Percentiles rank a stretch among this genome's conserved stretches.
phyloP scores from a whole-genome alignment of 2,329 filamentous ascomycete genomes.

The Zarea fungicola region DNA sequence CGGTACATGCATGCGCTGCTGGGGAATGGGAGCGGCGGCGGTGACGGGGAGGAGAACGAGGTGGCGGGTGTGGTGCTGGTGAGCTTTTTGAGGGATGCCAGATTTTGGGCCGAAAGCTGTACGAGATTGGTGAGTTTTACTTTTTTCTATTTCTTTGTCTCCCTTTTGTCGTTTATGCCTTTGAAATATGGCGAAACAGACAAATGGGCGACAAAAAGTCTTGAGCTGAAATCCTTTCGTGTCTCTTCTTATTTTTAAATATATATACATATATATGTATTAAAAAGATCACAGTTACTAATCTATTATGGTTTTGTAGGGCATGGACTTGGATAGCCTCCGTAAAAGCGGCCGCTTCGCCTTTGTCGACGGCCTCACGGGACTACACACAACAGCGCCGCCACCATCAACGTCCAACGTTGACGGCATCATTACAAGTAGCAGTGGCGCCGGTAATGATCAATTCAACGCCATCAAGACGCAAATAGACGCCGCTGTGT shows the following conservation, averaged over 20 bases:
- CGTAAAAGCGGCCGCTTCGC: slow-evolving; percentile 54
- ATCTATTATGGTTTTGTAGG: slow-evolving; percentile 38
- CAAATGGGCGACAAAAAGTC: background rate
- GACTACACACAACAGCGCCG: slow-evolving; percentile 39
- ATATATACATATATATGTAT: no score
- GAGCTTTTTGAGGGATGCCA: slow-evolving; percentile 73
- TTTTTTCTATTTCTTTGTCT: background rate
- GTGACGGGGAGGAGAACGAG: slow-evolving; percentile 18
- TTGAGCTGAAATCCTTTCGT: background rate
- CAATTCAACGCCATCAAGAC: slow-evolving; percentile 28
- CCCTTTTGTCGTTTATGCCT: background rate
- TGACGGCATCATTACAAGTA: slow-evolving; percentile 21
- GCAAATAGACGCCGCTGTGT: slow-evolving; percentile 36
- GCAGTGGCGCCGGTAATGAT: slow-evolving; percentile 23
- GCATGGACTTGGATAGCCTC: slow-evolving; percentile 63
- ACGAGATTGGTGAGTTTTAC: slow-evolving; percentile 53
- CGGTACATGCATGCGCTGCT: slow-evolving; percentile 40
- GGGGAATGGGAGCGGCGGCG: slow-evolving; percentile 17
- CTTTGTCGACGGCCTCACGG: slow-evolving; percentile 71
- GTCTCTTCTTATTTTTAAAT: background rate
- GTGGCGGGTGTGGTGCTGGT: slow-evolving; percentile 62
- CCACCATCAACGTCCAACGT: background rate
- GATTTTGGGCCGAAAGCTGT: slow-evolving; percentile 72
- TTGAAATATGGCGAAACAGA: background rate
- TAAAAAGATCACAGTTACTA: no score